Evolutionary conservation across 768 basidiomycete species (phyloP).

Genomic region (Mrakia frigida): DNA sequence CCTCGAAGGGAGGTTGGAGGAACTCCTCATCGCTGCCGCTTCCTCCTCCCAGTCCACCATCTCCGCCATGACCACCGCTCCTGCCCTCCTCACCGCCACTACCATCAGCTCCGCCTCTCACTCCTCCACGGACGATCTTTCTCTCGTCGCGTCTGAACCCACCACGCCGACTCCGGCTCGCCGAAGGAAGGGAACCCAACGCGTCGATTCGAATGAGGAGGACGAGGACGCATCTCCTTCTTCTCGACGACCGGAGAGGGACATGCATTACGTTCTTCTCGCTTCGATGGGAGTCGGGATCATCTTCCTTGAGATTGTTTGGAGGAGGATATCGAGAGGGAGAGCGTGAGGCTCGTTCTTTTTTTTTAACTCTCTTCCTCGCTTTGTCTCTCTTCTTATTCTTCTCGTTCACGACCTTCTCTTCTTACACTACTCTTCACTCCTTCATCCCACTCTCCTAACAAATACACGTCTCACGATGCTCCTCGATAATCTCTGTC

Average conservation of each 20-base stretch:
- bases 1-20: background rate
- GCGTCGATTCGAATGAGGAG: background rate
- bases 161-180: too few species aligned
- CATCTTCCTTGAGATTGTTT: background rate
- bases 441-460: too few species aligned
- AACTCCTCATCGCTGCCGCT: background rate
- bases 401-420: too few species aligned
- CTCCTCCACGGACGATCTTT: too few species aligned
- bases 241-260: background rate
- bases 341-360: too few species aligned
- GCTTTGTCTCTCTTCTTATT: too few species aligned
- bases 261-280: constrained; percentile 4
- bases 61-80: background rate
- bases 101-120: background rate
- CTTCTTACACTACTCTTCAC: too few species aligned
- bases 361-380: too few species aligned
- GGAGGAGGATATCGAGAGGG: background rate
- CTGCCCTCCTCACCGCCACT: background rate
- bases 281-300: constrained; percentile 7
- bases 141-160: too few species aligned
- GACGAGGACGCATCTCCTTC: background rate
- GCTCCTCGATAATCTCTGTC: too few species aligned
- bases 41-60: background rate
- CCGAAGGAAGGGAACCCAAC: too few species aligned
- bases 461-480: too few species aligned